Evolutionary conservation across 2,329 filamentous ascomycete species (phyloP), one percentile per base, ranked within the genome.

Genomic region (Neonectria neomacrospora): DNA sequence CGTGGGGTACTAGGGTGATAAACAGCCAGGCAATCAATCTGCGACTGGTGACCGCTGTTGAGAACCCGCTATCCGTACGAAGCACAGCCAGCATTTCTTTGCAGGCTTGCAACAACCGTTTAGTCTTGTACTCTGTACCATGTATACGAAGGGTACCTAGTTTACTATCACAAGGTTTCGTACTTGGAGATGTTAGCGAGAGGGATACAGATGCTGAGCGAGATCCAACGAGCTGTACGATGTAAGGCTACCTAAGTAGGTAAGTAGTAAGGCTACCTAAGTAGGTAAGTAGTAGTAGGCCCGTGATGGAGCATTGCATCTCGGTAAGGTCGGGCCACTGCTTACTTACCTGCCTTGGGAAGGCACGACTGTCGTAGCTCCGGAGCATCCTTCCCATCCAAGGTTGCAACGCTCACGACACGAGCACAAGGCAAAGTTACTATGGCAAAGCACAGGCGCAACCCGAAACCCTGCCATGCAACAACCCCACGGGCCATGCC

Each of bases 1-100:
- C 39, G 30, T 54, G 54, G 14, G 41, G 23, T 54, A n/a, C 6
- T 16, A 3, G 23, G 23, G 23, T 26, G 23, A 26, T 16, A n/a
- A 12, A 10, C 12, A 37, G 34, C 16, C 34, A 28, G 39, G 47
- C 58, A 61, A 61, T 64, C 50, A 61, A 65, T 47, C 54, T 54
- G 62, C 37, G 48, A 58, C 62, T 54, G 14, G 54, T 5, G 54
- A 48, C 23, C 18, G 12, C 32, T 41, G 41, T 53, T 48, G 41
- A 44, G 41, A 26, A 32, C 48, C 23, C 20, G 32, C 30, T 41
- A 26, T 28, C 28, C 30, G 42, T 26, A 26, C 23, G 23, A 26
- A 26, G 39, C 20, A 47, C 18, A 12, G 30, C 11, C 11, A 32
- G 5, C 42, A 26, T 47, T 45, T 37, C n/a, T n/a, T n/a, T n/a